These are phyloP conservation scores for Vanrija humicola DNA, from an alignment of 1,284 basidiomycete genomes.

Conservation along the genomic window DNA sequence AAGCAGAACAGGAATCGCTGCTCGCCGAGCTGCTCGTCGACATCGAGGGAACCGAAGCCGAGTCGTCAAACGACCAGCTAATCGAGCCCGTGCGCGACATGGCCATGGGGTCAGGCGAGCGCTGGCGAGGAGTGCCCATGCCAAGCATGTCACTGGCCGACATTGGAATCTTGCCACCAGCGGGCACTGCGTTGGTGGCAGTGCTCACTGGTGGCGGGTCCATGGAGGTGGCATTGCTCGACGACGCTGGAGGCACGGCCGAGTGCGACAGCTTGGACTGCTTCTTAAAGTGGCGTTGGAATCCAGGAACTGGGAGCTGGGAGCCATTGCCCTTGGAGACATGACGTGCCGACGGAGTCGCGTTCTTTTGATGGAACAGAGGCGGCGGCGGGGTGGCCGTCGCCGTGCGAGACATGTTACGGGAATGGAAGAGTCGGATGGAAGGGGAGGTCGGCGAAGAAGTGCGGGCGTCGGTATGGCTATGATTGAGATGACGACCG, in stretches of 20 bases:
- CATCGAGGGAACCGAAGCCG: slow-evolving; percentile 16
- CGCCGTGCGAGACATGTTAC: slow-evolving; percentile 38
- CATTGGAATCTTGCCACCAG: slow-evolving; percentile 7
- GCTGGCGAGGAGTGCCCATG: slow-evolving; percentile 1
- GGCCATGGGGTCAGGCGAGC: slow-evolving; percentile 15
- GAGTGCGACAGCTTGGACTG: neutral
- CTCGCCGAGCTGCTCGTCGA: slow-evolving; percentile 3
- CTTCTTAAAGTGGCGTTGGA: slow-evolving; percentile 14
- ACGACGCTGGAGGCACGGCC: neutral
- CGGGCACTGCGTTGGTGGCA: too few relatives aligned
- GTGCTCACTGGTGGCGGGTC: too few relatives aligned
- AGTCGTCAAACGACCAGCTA: slow-evolving; percentile 9
- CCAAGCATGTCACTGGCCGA: slow-evolving; percentile 18
- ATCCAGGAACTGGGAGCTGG: neutral
- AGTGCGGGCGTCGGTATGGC: slow-evolving; percentile 43
- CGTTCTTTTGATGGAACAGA: slow-evolving; percentile 36
- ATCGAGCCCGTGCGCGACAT: slow-evolving; percentile 8
- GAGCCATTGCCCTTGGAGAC: slow-evolving; percentile 8
- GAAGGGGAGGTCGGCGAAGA: slow-evolving; percentile 42
- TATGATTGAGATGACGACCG: slow-evolving; percentile 35
- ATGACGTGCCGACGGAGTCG: slow-evolving; percentile 39
- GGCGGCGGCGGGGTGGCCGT: slow-evolving; percentile 40
- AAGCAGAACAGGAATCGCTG: slow-evolving; percentile 4
- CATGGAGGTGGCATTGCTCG: neutral
- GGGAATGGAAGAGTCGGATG: slow-evolving; percentile 9